Conservation (phyloP, 2,329 filamentous ascomycete genomes). For the Colletotrichum eremochloae region DNA sequence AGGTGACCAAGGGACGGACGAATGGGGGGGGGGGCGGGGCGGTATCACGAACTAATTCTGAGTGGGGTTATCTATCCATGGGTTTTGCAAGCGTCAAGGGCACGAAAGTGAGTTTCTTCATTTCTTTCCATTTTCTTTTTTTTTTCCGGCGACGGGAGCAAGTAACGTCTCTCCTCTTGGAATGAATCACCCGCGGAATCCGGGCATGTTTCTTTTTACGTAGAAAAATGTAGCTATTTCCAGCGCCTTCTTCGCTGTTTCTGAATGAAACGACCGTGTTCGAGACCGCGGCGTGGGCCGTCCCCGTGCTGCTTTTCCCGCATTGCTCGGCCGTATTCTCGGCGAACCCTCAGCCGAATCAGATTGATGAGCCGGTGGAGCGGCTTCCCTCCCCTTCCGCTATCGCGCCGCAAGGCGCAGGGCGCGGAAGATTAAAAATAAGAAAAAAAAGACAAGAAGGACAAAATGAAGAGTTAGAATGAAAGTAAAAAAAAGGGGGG, state of each 20-base stretch:
- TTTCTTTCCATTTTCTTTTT: neutral
- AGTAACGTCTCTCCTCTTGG: neutral
- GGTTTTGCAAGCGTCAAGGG: neutral
- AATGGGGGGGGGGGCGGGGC: no score
- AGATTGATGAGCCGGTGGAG: neutral
- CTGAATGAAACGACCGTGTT: conserved; percentile 9
- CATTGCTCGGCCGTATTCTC: conserved; percentile 14
- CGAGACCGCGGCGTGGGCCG: neutral
- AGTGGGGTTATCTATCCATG: neutral
- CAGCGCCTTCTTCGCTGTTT: no score
- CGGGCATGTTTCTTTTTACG: neutral
- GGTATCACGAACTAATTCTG: neutral
- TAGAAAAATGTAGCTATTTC: neutral
- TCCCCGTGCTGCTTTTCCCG: neutral
- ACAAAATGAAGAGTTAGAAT: neutral
- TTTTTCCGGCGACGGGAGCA: neutral
- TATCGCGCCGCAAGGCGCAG: no score
- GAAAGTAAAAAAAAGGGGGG: neutral
- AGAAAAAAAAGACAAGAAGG: neutral
- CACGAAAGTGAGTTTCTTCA: conserved; percentile 40
- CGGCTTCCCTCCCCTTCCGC: neutral
- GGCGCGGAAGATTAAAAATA: no score
- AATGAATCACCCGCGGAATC: neutral
- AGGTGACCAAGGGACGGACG: no score
- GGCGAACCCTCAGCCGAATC: conserved; percentile 10